Evolutionary conservation across 1,284 basidiomycete species (phyloP), one percentile per base, ranked within the genome.

Genomic region (Kalmanozyma brasiliensis): DNA sequence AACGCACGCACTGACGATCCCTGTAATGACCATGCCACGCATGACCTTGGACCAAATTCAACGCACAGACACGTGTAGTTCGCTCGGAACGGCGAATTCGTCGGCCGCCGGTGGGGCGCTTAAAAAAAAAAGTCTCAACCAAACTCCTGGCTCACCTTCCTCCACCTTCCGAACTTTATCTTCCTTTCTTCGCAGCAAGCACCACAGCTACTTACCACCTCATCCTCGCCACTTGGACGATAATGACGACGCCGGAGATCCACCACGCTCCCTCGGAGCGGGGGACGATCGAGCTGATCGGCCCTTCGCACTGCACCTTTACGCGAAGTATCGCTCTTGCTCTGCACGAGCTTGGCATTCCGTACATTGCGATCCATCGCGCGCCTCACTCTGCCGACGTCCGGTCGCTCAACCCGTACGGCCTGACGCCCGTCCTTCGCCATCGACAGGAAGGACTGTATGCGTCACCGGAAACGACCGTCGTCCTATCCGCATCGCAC

Each of bases 371-470:
- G 10, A 36, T 68, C 16, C 9, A 23, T 2, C 61, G 62, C 1
- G 19, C 37, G 0, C 52, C 67, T 14, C 67, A 70, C 19, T 59
- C 55, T 13, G 47, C 46, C 8, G 67, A 70, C 22, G 42, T 65
- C 38, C 57, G 44, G 17, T 17, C 52, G 7, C 49, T 34, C 20
- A 68, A 68, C 35, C 60, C 64, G 1, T 72, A 61, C 41, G 69
- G 65, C 8, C 32, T 60, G 16, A 38, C 63, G 9, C 69, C 69
- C 1, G 52, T 70, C 3, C 57, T 70, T 3, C 57, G 65, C 2
- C 67, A 65, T 33, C 61, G 67, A 17, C 62, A 52, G 0, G 57
- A 72, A 8, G 69, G 65, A 0, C 69, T 69, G 1, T 68, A 68
- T 29, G 64, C 64, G 8, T 38, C 32, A 8, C 41, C 49, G 1